Conservation (phyloP, 148 eudicot species). For the Rhododendron molle region DNA sequence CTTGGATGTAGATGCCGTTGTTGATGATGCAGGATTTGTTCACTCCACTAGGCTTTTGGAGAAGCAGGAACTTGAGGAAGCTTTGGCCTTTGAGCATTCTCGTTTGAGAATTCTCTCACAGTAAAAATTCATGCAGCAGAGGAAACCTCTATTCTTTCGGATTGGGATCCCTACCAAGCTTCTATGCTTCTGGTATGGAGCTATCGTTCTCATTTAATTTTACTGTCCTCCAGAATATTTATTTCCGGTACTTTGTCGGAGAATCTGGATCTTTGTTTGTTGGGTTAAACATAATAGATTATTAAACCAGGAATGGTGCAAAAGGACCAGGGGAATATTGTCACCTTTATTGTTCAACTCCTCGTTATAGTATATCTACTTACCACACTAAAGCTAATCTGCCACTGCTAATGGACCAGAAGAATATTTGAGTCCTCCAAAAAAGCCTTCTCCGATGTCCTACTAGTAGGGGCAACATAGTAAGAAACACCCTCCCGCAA, state of each 20-base stretch:
- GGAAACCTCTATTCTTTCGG: not conserved
- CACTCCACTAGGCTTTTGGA: slow-evolving; percentile 54
- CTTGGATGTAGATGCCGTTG: slow-evolving; percentile 27
- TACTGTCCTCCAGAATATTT: not conserved
- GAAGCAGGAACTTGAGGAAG: slow-evolving; percentile 45
- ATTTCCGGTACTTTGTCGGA: not conserved
- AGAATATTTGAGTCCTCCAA: not conserved
- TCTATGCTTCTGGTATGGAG: not conserved
- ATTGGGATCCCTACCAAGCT: not conserved
- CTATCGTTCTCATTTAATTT: not conserved
- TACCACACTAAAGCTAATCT: not conserved
- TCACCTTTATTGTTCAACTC: not conserved
- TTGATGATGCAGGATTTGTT: slow-evolving; percentile 25
- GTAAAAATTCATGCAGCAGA: not conserved
- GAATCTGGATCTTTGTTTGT: not conserved
- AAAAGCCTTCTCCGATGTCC: slow-evolving; percentile 13
- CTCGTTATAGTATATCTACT: not conserved
- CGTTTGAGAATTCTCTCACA: not conserved
- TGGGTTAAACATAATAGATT: not conserved
- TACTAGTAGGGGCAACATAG: slow-evolving; percentile 17
- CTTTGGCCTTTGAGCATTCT: not conserved
- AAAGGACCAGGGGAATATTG: not conserved
- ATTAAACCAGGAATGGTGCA: not conserved
- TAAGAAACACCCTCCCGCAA: slow-evolving; percentile 15
- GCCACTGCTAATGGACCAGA: not conserved